Evolutionary conservation across 805 yeast genomes (phyloP).

Genomic region (Metahyphopichia silvanorum): DNA sequence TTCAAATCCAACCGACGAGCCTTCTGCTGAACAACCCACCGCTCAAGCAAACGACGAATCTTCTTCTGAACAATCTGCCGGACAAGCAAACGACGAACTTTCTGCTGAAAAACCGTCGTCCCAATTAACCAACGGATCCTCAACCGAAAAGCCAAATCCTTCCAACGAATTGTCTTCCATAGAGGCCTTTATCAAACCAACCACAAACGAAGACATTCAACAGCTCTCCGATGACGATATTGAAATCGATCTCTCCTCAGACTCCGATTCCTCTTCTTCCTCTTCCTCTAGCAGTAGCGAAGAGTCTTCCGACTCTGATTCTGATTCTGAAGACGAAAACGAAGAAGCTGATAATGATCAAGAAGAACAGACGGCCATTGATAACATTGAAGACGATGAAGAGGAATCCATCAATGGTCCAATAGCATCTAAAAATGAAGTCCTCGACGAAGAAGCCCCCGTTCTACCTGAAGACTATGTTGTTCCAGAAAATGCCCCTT

Average conservation of each 20-base stretch:
- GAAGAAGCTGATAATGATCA: constrained; percentile 6
- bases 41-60: not conserved
- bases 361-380: constrained; percentile 15
- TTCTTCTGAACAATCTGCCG: too few species aligned
- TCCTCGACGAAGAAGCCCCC: constrained; percentile 64
- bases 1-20: constrained; percentile 1
- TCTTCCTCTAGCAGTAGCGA: constrained; percentile 5
- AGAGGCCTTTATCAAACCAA: not conserved
- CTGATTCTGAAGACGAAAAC: constrained; percentile 8
- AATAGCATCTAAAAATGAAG: constrained; percentile 75
- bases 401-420: constrained; percentile 53
- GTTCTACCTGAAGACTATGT: constrained; percentile 62
- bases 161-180: not conserved
- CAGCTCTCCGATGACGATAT: constrained; percentile 28
- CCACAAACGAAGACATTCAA: constrained; percentile 6
- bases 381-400: constrained; percentile 31
- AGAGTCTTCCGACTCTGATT: constrained; percentile 8
- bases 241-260: constrained; percentile 10
- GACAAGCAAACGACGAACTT: not conserved
- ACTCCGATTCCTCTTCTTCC: constrained; percentile 4
- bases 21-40: too few species aligned
- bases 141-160: not conserved
- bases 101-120: too few species aligned
- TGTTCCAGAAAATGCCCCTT: constrained; percentile 57
- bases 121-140: not conserved